Conservation (phyloP, 192 early-diverging fungal genomes). For the Coemansia sp. region DNA sequence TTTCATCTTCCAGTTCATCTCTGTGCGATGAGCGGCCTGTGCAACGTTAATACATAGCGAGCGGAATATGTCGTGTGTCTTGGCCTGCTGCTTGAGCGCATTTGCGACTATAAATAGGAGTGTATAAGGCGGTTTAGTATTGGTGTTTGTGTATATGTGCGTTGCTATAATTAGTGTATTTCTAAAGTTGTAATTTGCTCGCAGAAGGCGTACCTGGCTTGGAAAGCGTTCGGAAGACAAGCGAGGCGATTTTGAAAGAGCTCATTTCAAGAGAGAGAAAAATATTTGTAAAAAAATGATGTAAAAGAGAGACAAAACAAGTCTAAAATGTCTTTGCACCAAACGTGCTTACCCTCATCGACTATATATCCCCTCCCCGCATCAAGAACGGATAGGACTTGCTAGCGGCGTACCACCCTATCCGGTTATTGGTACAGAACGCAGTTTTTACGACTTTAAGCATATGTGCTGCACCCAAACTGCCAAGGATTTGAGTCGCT, state of each 20-base stretch:
- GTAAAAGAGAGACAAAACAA: not conserved
- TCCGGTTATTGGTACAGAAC: too few relatives aligned
- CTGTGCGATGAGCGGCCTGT: conserved; percentile 72
- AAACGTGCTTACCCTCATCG: not conserved
- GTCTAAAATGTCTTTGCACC: not conserved
- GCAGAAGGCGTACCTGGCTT: conserved; percentile 59
- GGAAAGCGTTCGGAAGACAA: conserved; percentile 62
- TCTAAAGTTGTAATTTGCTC: not conserved
- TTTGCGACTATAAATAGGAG: conserved; percentile 44
- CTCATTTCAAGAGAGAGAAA: conserved; percentile 44
- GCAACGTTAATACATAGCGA: conserved; percentile 74
- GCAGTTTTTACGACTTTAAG: too few relatives aligned
- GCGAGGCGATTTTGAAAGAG: conserved; percentile 61
- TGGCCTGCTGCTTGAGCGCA: conserved; percentile 53
- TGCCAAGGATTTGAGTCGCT: too few relatives aligned
- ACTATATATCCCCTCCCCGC: too few relatives aligned
- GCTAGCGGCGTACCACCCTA: too few relatives aligned
- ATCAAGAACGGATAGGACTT: too few relatives aligned
- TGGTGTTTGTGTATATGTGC: not conserved
- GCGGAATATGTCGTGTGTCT: conserved; percentile 59
- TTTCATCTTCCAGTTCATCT: conserved; percentile 81
- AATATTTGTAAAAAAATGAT: not conserved
- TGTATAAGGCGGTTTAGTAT: not conserved
- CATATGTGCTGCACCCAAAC: too few relatives aligned
- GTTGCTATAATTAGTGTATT: not conserved